These are phyloP conservation scores for Cardamine occulta DNA, from an alignment of 345 rosid genomes.

Conservation along the genomic window DNA sequence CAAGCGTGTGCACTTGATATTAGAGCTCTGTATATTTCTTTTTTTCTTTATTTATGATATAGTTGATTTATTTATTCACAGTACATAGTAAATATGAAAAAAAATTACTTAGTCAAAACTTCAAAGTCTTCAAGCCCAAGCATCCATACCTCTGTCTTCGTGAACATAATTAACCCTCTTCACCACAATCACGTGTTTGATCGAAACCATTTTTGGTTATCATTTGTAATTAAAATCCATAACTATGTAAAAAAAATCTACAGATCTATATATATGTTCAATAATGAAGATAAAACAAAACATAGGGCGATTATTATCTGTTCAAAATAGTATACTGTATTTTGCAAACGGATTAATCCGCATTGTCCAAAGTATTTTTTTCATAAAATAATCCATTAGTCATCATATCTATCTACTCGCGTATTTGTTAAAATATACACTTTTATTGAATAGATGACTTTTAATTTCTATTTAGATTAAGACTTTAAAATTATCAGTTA, in stretches of 20 bases:
- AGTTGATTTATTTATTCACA: constrained; percentile 17
- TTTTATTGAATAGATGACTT: not conserved
- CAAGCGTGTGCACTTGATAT: constrained; percentile 47
- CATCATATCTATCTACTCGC: not conserved
- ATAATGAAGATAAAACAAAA: not conserved
- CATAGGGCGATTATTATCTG: not conserved
- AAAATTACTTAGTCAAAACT: constrained; percentile 33
- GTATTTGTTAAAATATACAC: not conserved
- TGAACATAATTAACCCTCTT: constrained; percentile 35
- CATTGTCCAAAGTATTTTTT: not conserved
- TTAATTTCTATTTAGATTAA: not conserved
- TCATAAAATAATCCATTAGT: not conserved
- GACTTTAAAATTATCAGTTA: not conserved
- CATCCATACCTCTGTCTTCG: constrained; percentile 43
- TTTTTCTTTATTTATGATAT: not conserved
- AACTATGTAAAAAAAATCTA: not conserved
- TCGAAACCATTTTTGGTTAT: not conserved
- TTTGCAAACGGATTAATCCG: not conserved
- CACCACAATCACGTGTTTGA: constrained; percentile 7
- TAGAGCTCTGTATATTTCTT: constrained; percentile 2
- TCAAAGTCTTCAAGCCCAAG: constrained; percentile 45
- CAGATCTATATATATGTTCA: not conserved
- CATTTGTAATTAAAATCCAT: not conserved
- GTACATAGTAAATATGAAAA: constrained; percentile 23
- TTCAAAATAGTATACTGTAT: not conserved